Evolutionary conservation across 352 stramenopile species (phyloP), one percentile per base, ranked within the genome.

Genomic region (Pythium sukuiense): DNA sequence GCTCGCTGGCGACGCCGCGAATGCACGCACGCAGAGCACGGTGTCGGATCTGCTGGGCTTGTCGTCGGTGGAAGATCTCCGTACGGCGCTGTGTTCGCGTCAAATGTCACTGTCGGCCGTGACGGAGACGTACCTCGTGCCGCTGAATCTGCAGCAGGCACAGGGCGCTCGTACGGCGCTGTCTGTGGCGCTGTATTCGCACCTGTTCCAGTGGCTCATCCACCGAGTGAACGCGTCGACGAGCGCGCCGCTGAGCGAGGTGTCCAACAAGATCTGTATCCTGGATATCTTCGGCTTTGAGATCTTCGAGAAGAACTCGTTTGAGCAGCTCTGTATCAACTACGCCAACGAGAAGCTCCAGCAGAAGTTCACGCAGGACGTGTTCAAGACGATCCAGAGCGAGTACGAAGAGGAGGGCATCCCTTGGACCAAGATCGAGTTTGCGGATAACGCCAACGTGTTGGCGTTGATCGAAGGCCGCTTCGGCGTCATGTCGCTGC

Each of bases 281-380:
- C 70, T 99, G 26, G 97, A 99, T 85, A 99, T 99, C 70, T 99
- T 99, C 81, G 97, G 97, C 6, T 99, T 99, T 79, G 97, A 99
- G 76, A 98, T 96, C 37, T 99, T 99, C 62, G 86, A 97, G 55
- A 88, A 87, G 60, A 99, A 99, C 77, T 98, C 89, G 49, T 99
- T 98, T 73, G 95, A 99, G 71, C 94, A 98, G 66, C 65, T 98
- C 24, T 98, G 94, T 58, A 99, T 99, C 74, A 99, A 99, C 74
- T 98, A 98, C 73, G 95, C 92, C 49, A 99, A 99, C 69, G 94
- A 99, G 69, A 93, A 95, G 52, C 79, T 99, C 12, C 96, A 99
- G 76, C 85, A 92, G 76, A 92, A 93, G 62, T 96, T 97, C 69
- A 98, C 96, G 46, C 88, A 97, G 73, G 88, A 97, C 65, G 95